phyloP scores from a whole-genome alignment of 1,284 basidiomycete genomes.

The Thelephora terrestris region DNA sequence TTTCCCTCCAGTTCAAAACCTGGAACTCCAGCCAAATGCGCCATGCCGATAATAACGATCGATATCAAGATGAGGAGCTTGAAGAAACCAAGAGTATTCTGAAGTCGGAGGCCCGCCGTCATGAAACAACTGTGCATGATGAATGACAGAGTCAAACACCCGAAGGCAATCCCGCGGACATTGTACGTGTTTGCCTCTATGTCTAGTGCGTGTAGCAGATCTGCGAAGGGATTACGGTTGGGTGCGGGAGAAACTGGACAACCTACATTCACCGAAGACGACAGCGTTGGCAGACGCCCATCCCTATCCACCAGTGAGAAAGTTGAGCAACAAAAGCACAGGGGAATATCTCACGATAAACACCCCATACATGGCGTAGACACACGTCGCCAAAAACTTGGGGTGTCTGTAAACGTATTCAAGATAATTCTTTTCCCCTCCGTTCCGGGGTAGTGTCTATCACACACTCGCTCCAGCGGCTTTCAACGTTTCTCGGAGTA shows the following conservation, averaged over 20 bases:
- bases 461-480: neutral
- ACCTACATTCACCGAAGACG: constrained; percentile 60
- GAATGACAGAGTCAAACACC: constrained; percentile 46
- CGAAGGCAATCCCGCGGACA: constrained; percentile 41
- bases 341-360: constrained; percentile 37
- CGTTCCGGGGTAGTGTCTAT: constrained; percentile 59
- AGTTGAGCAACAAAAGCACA: constrained; percentile 14
- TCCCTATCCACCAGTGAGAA: constrained; percentile 28
- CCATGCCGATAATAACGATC: constrained; percentile 52
- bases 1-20: constrained; percentile 34
- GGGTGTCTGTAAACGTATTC: constrained; percentile 61
- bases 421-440: constrained; percentile 71
- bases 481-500: neutral
- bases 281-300: constrained; percentile 44
- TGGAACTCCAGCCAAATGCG: constrained; percentile 38
- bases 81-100: constrained; percentile 56
- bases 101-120: constrained; percentile 50
- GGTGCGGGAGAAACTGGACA: neutral
- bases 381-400: constrained; percentile 48
- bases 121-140: constrained; percentile 47
- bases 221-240: constrained; percentile 21
- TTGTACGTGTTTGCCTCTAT: constrained; percentile 34
- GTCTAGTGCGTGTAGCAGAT: constrained; percentile 38
- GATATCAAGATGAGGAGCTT: constrained; percentile 50
- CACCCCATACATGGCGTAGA: constrained; percentile 49